Evolutionary conservation across 108 stramenopile genomes (phyloP).

Genomic region (Hondaea fermentalgiana): DNA sequence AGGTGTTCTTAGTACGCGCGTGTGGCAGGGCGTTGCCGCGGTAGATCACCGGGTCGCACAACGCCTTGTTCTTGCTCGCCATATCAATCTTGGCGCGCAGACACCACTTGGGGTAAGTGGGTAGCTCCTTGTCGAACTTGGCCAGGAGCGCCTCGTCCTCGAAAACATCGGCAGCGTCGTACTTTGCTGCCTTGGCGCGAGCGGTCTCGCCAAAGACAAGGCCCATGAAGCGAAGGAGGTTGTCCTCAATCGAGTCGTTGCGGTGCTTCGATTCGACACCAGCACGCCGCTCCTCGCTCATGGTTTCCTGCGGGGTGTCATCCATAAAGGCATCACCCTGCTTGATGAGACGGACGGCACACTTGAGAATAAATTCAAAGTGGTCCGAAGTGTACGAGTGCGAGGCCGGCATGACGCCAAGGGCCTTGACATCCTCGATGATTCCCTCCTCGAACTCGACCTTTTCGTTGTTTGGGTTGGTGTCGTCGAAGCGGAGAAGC

Average conservation of each 20-base stretch:
- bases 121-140: slow-evolving; percentile 48
- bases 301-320: slow-evolving; percentile 88
- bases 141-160: slow-evolving; percentile 73
- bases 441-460: slow-evolving; percentile 82
- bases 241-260: not conserved
- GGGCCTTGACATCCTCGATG: slow-evolving; percentile 29
- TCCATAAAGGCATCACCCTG: slow-evolving; percentile 96
- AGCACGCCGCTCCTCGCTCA: slow-evolving; percentile 46
- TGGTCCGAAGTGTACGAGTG: slow-evolving; percentile 32
- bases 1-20: slow-evolving; percentile 83
- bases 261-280: slow-evolving; percentile 19
- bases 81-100: slow-evolving; percentile 96
- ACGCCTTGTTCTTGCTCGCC: slow-evolving; percentile 83
- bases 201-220: not conserved
- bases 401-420: slow-evolving; percentile 66
- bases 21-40: slow-evolving; percentile 86
- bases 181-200: slow-evolving; percentile 14
- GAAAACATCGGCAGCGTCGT: slow-evolving; percentile 58
- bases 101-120: slow-evolving; percentile 62
- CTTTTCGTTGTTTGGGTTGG: slow-evolving; percentile 98
- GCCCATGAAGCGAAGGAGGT: slow-evolving; percentile 3
- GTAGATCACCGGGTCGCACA: slow-evolving; percentile 94
- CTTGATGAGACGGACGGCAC: slow-evolving; percentile 73
- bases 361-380: slow-evolving; percentile 67
- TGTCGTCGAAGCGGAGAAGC: slow-evolving; percentile 89